Percentiles rank a stretch among this genome's conserved stretches.
Evolutionary conservation across 1,139 yeast genomes (phyloP).

Genomic region (Yamadazyma buinensis): DNA sequence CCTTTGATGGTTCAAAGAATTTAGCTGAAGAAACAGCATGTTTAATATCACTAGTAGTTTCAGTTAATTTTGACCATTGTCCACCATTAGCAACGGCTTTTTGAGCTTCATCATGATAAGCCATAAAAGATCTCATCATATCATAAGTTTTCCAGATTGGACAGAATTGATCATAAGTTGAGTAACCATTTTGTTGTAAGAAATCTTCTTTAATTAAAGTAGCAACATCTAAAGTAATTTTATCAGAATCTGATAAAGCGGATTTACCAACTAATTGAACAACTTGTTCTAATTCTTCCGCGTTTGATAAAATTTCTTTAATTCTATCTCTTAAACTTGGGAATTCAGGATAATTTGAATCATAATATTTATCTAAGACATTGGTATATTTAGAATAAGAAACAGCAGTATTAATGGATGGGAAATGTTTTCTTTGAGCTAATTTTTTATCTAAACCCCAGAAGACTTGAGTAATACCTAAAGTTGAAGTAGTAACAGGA

Average conservation of each 20-base stretch:
- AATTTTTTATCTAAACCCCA: constrained; percentile 99
- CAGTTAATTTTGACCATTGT: constrained; percentile 88
- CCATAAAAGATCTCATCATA: constrained; percentile 93
- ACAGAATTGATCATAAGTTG: constrained; percentile 96
- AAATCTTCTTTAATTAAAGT: constrained; percentile 92
- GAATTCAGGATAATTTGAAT: constrained; percentile 83
- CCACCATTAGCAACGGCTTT: constrained; percentile 94
- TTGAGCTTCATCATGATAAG: constrained; percentile 95
- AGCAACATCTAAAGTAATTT: constrained; percentile 93
- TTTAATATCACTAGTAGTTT: constrained; percentile 83
- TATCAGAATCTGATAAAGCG: constrained; percentile 93
- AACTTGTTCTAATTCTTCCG: constrained; percentile 98
- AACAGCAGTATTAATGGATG: constrained; percentile 92
- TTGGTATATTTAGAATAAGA: constrained; percentile 95
- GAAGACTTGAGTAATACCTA: constrained; percentile 98
- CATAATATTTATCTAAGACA: constrained; percentile 83
- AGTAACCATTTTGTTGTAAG: constrained; percentile 98
- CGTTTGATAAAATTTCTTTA: constrained; percentile 90
- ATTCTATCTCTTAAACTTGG: constrained; percentile 86
- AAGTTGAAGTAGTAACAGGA: constrained; percentile 96
- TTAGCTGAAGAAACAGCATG: constrained; percentile 92
- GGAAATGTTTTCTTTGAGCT: constrained; percentile 99
- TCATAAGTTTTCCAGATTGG: constrained; percentile 98
- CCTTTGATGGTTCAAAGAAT: constrained; percentile 92
- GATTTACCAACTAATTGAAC: constrained; percentile 99